These are phyloP conservation scores for Verticillium nonalfalfae DNA, from an alignment of 2,329 filamentous ascomycete species.

Conservation along the genomic window DNA sequence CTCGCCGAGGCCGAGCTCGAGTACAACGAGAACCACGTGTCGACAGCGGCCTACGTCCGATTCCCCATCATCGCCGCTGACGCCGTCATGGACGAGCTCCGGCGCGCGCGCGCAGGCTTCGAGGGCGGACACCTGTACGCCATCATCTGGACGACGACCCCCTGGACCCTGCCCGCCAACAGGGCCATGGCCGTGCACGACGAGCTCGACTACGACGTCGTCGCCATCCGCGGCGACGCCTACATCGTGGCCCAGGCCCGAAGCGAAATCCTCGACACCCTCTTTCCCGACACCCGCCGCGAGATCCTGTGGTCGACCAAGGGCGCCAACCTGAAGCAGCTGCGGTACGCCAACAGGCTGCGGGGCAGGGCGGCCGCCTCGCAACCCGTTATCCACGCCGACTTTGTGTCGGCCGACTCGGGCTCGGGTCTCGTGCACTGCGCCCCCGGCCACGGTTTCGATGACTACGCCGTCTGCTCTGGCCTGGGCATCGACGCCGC, in stretches of 20 bases:
- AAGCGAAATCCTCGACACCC: constrained; percentile 49
- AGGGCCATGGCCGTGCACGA: constrained; percentile 77
- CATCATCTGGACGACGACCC: constrained; percentile 98
- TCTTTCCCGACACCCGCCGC: constrained; percentile 35
- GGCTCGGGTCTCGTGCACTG: constrained; percentile 93
- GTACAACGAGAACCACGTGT: constrained; percentile 70
- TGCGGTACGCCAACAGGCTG: constrained; percentile 66
- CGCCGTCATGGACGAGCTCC: constrained; percentile 28
- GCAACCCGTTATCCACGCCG: constrained; percentile 72
- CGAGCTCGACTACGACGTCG: constrained; percentile 66
- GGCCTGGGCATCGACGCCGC: constrained; percentile 64
- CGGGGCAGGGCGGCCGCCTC: constrained; percentile 47
- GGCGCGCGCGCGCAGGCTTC: constrained; percentile 7
- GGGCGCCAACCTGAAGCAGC: constrained; percentile 59
- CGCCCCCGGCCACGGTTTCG: constrained; percentile 92
- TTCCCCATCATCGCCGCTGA: constrained; percentile 58
- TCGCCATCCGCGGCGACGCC: constrained; percentile 50
- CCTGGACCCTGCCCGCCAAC: constrained; percentile 95
- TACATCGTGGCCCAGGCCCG: constrained; percentile 69
- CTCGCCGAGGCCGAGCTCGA: constrained; percentile 81
- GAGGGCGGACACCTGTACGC: constrained; percentile 53
- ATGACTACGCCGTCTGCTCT: constrained; percentile 83
- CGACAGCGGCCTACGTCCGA: constrained; percentile 69
- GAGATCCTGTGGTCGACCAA: constrained; percentile 49
- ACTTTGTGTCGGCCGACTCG: constrained; percentile 86